phyloP scores from a whole-genome alignment of 2,329 filamentous ascomycete genomes.

The Dactylonectria macrodidyma region DNA sequence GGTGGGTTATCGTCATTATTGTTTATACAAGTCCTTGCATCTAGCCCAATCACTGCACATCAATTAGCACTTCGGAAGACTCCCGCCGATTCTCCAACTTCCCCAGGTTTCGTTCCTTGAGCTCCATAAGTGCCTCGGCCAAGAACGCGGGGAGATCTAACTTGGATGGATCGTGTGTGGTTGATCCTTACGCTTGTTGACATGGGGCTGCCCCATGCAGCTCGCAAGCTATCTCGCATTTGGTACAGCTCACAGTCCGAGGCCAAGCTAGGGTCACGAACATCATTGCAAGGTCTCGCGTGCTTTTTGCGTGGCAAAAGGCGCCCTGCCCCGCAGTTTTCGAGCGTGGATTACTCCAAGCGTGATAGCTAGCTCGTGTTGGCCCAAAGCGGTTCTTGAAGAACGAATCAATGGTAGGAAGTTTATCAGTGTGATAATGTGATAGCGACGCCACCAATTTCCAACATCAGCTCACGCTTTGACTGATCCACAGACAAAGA shows the following conservation, averaged over 20 bases:
- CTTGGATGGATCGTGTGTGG: background rate
- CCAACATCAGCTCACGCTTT: too few relatives aligned
- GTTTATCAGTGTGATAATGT: too few relatives aligned
- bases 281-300: too few relatives aligned
- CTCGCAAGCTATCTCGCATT: constrained; percentile 37
- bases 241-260: background rate
- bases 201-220: constrained; percentile 14
- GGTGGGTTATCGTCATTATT: background rate
- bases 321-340: too few relatives aligned
- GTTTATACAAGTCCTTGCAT: background rate
- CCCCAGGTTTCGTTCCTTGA: constrained; percentile 14
- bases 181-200: background rate
- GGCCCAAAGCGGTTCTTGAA: too few relatives aligned
- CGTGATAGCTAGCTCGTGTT: too few relatives aligned
- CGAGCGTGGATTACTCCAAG: too few relatives aligned
- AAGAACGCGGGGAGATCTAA: constrained; percentile 28
- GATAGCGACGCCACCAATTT: too few relatives aligned
- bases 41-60: background rate
- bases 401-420: too few relatives aligned
- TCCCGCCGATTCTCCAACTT: background rate
- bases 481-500: too few relatives aligned
- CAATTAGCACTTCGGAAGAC: background rate
- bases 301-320: too few relatives aligned
- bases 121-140: background rate
- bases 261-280: too few relatives aligned